Evolutionary conservation across 768 basidiomycete species (phyloP), one percentile per base, ranked within the genome.

Genomic region (Panellus pusillus): DNA sequence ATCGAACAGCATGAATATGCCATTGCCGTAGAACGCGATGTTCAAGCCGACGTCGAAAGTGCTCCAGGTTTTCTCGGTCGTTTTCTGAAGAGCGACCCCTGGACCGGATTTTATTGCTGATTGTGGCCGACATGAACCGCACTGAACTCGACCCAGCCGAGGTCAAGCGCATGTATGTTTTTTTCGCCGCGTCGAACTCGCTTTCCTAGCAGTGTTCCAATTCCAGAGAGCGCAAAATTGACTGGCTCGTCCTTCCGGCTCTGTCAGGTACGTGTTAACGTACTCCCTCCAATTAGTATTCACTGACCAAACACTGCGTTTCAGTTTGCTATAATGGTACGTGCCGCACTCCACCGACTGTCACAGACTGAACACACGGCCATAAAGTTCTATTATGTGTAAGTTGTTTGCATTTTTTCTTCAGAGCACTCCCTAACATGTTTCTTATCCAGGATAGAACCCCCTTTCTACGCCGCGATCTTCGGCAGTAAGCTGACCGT

Each of bases 381-480:
- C 17, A 17, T 29, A 27, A 19, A 61, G 60, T 63, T 63, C 52
- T 63, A 63, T 52, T 63, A 63, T 38, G 52, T 63, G 60, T 61
- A 51, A 46, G 62, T 56, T n/a, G 6, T 14, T 24, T 11, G n/a
- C n/a, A n/a, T n/a, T n/a, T n/a, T n/a, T 38, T n/a, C 15, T 20
- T 41, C 7, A n/a, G 15, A 15, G 27, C 24, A 35, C 40, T 2
- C 15, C 15, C 20, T 29, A 18, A 5, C 43, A 44, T n/a, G n/a
- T n/a, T n/a, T n/a, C n/a, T n/a, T n/a, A n/a, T 52, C 44, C 50
- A 28, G 35, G 63, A 65, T 38, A 66, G 64, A 52, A 66, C 65
- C 61, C 6, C 62, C 65, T 8, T 56, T 58, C 7, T 66, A 67
- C 52, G 70, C 68, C 32, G 64, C 64, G 19, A 65, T 72, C 18